Conservation (phyloP, 805 yeast genomes). For the Saccharomyces paradoxus region DNA sequence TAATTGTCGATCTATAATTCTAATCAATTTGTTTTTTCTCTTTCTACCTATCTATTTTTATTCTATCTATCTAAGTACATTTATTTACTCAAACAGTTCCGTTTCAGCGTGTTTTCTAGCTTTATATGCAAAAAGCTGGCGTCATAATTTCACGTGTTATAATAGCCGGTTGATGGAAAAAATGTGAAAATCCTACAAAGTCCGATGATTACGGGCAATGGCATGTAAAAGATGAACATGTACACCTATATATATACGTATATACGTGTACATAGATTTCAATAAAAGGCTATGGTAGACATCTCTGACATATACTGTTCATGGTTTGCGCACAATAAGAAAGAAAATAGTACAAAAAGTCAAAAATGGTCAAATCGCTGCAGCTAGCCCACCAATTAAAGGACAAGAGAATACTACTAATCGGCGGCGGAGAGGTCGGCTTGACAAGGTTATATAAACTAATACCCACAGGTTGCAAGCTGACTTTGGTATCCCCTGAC, state of each 20-base stretch:
- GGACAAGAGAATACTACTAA: constrained; percentile 20
- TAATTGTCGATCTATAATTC: background rate
- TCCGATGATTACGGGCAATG: background rate
- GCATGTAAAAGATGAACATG: background rate
- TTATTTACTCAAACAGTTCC: background rate
- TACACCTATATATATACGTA: background rate
- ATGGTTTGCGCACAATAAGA: background rate
- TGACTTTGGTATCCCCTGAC: constrained; percentile 25
- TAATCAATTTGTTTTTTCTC: background rate
- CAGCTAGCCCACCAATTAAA: constrained; percentile 26
- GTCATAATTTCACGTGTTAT: background rate
- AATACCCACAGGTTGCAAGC: constrained; percentile 26
- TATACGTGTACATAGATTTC: background rate
- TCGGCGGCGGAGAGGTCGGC: constrained; percentile 32
- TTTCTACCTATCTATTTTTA: background rate
- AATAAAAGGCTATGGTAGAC: background rate
- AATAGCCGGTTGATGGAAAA: background rate
- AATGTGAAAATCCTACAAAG: background rate
- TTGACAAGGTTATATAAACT: constrained; percentile 26
- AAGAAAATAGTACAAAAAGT: too few species aligned
- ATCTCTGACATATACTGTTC: background rate
- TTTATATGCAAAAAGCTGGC: background rate
- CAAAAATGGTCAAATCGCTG: constrained; percentile 17
- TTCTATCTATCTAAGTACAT: background rate
- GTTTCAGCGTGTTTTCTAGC: background rate